Evolutionary conservation across 2,329 filamentous ascomycete species (phyloP), one percentile per base, ranked within the genome.

Genomic region (Bisporella sp.): DNA sequence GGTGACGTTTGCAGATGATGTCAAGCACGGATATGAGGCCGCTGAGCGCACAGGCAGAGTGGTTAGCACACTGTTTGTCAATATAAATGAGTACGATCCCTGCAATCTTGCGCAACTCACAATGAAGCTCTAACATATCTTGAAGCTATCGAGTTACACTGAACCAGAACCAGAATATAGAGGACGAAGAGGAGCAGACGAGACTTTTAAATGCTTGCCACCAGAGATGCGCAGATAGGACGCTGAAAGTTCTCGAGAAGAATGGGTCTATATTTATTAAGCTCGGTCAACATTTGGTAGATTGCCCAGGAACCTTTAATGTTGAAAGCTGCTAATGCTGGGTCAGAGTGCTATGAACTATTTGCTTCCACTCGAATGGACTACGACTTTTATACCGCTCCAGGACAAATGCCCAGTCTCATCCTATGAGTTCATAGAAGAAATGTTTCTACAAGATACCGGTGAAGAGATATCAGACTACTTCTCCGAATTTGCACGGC

Each of bases 241-340:
- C 93, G 1, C 73, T 97, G 41, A 79, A 77, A 51, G 91, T 95
- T 1, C 72, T 97, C 57, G 93, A 99, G 75, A 89, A 88, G 74
- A 97, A 96, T 68, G 93, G 95, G 30, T 95, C 92, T 31, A 96
- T 99, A 56, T 99, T 97, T 62, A 97, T 99, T 67, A 99, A 99
- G 70, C 74, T 99, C 39, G 93, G 93, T 6, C 93, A 99, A 63
- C 93, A 99, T 70, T 69, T 99, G 69, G 82, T 84, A 74, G 41
- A 70, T 55, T 28, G 8, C 28, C 5, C 12, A 6, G 12, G 6
- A 6, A 3, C 28, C 31, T 30, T 37, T 30, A 4, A 12, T 6
- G 28, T 45, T 6, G 30, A n/a, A 43, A 35, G 31, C 4, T 30
- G 28, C 50, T 52, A 42, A 63, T 68, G 45, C 64, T 54, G 6